Base-by-base conservation (phyloP, 352 stramenopile genomes). In the Albugo laibachii region DNA sequence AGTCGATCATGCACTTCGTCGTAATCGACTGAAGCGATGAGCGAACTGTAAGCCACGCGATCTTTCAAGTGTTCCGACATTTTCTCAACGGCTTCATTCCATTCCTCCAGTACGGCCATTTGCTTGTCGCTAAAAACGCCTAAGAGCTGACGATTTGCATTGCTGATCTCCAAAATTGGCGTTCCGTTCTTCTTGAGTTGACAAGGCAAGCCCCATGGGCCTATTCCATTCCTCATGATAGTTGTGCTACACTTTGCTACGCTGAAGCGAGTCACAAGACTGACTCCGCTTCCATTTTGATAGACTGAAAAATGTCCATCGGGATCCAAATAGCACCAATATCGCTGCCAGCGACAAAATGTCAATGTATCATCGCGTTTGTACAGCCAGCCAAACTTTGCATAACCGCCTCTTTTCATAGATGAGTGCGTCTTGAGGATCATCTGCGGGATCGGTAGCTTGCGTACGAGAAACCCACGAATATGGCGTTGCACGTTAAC, bases 401-500 rank as follows among this genome's bases (percentile, higher is more conserved):
- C 24, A 31, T 31, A 31, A 31, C 8, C 24, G 24, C 3, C 8
- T 31, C 24, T 31, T 31, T 8, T 66, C 49, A 68, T 52, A 63
- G 63, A 88, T 11, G 66, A 63, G 53, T 62, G 71, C 49, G 62
- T 66, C 16, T 67, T 49, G 42, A 85, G 21, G 1, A 66, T 67
- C 16, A 80, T 45, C 1, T 66, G 69, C 24, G 83, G 55, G 60
- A 84, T 79, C 36, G 69, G 74, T 11, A 68, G 65, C 21, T 65
- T 70, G 13, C 76, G 67, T 20, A 84, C 69, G 19, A 83, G 69
- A 11, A 66, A 61, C n/a, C 73, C 76, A 41, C 76, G 69, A 49
- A 89, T 80, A 44, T 83, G 85, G 2, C 76, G 67, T 45, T 89
- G 76, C 57, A 89, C 74, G 16, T 83, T 53, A 12, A 86, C 54